Evolutionary conservation across 2,329 filamentous ascomycete species (phyloP).

Genomic region (Teratosphaeria destructans): DNA sequence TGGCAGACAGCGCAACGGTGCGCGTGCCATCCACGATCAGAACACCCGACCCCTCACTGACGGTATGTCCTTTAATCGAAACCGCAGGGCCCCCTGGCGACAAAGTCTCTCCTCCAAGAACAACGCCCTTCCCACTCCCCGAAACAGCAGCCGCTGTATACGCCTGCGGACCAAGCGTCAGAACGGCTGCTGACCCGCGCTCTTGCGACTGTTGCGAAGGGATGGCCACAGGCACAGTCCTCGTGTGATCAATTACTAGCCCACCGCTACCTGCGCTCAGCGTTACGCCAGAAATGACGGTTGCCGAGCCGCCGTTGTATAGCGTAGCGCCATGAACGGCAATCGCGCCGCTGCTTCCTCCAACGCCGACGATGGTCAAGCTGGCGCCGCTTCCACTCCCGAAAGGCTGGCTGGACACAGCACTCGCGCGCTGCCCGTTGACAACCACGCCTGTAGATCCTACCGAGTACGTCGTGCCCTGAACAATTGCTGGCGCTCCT

Average conservation of each 20-base stretch:
- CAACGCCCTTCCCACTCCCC: neutral
- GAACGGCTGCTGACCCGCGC: neutral
- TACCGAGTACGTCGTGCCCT: neutral
- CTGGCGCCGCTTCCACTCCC: neutral
- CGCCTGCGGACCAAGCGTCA: neutral
- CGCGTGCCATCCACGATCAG: neutral
- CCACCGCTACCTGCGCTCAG: neutral
- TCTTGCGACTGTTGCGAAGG: neutral
- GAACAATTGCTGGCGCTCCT: neutral
- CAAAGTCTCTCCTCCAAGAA: neutral
- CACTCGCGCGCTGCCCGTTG: neutral
- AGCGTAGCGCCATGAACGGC: neutral
- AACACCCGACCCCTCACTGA: neutral
- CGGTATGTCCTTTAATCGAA: neutral
- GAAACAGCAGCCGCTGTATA: neutral
- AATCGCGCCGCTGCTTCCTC: neutral
- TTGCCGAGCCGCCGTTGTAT: neutral
- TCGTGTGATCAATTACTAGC: neutral
- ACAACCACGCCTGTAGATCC: neutral
- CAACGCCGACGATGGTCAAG: neutral
- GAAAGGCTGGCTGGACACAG: neutral
- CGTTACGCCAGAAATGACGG: neutral
- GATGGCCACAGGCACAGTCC: neutral
- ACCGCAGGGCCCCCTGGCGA: neutral
- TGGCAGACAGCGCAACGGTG: neutral